A percentile compares a stretch with the other conserved stretches of the same genome.
Evolutionary conservation across 2,329 filamentous ascomycete genomes (phyloP).

Genomic region (Karstenula rhodostoma): DNA sequence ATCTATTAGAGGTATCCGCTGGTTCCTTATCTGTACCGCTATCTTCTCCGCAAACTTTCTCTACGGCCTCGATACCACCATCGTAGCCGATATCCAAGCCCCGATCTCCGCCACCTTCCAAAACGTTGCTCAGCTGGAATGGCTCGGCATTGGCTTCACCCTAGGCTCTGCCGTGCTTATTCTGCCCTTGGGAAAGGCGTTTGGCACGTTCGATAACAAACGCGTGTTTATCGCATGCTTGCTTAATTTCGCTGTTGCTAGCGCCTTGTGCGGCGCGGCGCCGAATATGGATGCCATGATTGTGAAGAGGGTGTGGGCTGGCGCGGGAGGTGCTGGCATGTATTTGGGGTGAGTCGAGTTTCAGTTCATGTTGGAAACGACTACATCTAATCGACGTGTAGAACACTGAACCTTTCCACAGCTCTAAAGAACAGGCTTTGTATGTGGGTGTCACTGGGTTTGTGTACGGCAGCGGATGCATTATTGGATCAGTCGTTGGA

Average conservation of each 20-base stretch:
- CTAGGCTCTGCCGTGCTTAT: constrained; percentile 23
- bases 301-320: constrained; percentile 56
- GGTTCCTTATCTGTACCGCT: constrained; percentile 18
- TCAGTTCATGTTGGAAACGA: no score
- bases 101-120: constrained; percentile 24
- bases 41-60: constrained; percentile 28
- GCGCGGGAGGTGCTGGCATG: constrained; percentile 56
- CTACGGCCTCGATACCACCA: constrained; percentile 41
- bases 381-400: no score
- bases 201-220: constrained; percentile 57
- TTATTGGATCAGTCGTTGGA: constrained; percentile 57
- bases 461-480: constrained; percentile 55
- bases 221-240: constrained; percentile 45
- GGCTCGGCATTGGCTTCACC: constrained; percentile 35
- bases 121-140: constrained; percentile 26
- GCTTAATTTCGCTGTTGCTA: constrained; percentile 42
- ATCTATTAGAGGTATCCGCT: background rate
- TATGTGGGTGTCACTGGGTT: constrained; percentile 45
- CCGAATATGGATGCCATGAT: constrained; percentile 42
- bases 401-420: constrained; percentile 28
- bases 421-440: constrained; percentile 35
- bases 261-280: constrained; percentile 44
- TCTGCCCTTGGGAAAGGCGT: constrained; percentile 44
- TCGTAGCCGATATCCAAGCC: constrained; percentile 36
- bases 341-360: constrained; percentile 42